These are phyloP conservation scores for Termitomyces sp. DNA, from an alignment of 768 basidiomycete genomes.

Conservation along the genomic window DNA sequence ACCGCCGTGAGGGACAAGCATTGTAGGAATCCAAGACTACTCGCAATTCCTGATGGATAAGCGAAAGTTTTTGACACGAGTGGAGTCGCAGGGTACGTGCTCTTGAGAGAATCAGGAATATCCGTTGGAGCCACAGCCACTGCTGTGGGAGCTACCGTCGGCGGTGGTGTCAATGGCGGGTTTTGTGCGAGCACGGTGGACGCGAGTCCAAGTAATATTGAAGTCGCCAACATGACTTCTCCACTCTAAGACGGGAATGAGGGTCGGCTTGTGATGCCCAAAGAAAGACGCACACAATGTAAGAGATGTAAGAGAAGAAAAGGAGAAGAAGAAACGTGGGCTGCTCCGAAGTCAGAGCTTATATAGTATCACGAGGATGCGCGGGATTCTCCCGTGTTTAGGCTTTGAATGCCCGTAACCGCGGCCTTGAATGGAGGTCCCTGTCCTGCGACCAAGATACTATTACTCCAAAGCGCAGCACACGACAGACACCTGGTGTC, in stretches of 20 bases:
- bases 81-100: constrained; percentile 36
- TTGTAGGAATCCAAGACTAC: constrained; percentile 10
- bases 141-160: neutral
- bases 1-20: neutral
- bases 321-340: constrained; percentile 7
- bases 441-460: neutral
- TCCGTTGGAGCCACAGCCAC: neutral
- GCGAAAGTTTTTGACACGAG: constrained; percentile 38
- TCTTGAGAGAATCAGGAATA: constrained; percentile 9
- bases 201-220: neutral
- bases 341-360: neutral
- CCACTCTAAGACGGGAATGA: neutral
- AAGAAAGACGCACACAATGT: neutral
- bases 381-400: constrained; percentile 9
- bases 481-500: neutral
- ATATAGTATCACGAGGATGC: constrained; percentile 10
- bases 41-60: constrained; percentile 38
- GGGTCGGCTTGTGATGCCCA: neutral
- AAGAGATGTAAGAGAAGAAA: neutral
- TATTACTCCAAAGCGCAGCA: constrained; percentile 1
- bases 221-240: constrained; percentile 1
- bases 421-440: neutral
- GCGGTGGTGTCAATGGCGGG: constrained; percentile 5
- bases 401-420: constrained; percentile 5
- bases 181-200: neutral